Base-by-base conservation (phyloP, 352 stramenopile species). In the Pythium grandisporangium region DNA sequence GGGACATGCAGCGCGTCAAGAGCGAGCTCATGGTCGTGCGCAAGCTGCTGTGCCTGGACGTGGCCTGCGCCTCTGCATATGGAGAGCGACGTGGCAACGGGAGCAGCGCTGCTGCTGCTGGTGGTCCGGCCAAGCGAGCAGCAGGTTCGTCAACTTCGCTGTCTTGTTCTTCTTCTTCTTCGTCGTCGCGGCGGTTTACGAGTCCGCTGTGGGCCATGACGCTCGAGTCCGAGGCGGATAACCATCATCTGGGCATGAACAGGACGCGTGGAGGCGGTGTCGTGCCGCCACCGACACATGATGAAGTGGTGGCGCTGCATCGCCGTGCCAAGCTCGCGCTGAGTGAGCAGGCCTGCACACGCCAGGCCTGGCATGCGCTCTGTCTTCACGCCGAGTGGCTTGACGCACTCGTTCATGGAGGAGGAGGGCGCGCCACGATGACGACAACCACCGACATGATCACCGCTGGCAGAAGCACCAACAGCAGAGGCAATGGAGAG, bases 1-100 rank as follows among this genome's bases (percentile, higher is more conserved):
- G 55, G 26, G 69, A 84, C 17, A 78, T 87, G 65, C 70, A 84
- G 35, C 68, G 70, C 30, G 45, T 70, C 33, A 83, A 82, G 37
- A 58, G 61, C 7, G 73, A 66, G 33, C 36, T 87, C 2, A 6
- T 55, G 3, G 43, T 63, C 3, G 63, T 84, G 0, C 16, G 63
- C 1, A 42, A 38, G 4, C 30, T 77, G 4, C 45, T 76, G 4
- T 59, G 72, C 12, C 44, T 39, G 14, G 48, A 63, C 45, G 36
- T 22, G 1, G n/a, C 19, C 17, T 5, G 6, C n/a, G 6, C 6
- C 6, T 11, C 33, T n/a, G n/a, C n/a, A n/a, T n/a, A n/a, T n/a
- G n/a, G n/a, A n/a, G n/a, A n/a, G n/a, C n/a, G n/a, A n/a, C n/a
- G n/a, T n/a, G n/a, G n/a, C n/a, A n/a, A n/a, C n/a, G n/a, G n/a